Evolutionary conservation across 2,329 filamentous ascomycete genomes (phyloP).

Genomic region (Leptographium wingfieldii): DNA sequence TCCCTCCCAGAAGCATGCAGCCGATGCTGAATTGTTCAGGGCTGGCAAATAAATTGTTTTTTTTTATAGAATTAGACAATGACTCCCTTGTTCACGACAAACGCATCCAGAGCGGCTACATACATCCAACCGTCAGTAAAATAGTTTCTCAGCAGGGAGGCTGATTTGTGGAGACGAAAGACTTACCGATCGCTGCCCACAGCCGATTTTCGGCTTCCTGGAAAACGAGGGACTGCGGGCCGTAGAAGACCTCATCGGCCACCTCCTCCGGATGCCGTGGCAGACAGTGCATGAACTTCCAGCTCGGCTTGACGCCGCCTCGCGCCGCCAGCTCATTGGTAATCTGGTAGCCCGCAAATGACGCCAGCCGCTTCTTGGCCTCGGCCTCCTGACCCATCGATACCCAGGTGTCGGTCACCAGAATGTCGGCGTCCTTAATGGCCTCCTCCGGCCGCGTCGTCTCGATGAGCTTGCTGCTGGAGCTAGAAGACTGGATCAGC

Average conservation of each 20-base stretch:
- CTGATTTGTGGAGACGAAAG: background rate
- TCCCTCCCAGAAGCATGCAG: too few species aligned
- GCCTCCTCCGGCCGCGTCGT: constrained; percentile 74
- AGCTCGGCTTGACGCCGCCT: constrained; percentile 74
- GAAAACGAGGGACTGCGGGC: constrained; percentile 75
- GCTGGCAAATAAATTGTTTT: background rate
- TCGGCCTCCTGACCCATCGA: constrained; percentile 97
- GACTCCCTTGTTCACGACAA: constrained; percentile 87
- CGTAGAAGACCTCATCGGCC: constrained; percentile 87
- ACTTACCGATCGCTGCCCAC: constrained; percentile 72
- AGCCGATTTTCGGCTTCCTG: constrained; percentile 88
- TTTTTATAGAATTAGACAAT: constrained; percentile 30
- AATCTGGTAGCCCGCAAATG: constrained; percentile 84
- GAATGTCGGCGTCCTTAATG: constrained; percentile 71
- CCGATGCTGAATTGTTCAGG: too few species aligned
- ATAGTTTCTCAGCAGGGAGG: background rate
- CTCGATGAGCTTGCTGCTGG: constrained; percentile 54
- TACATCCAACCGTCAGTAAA: constrained; percentile 15
- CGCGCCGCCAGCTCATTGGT: constrained; percentile 72
- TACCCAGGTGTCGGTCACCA: constrained; percentile 96
- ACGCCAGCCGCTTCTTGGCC: constrained; percentile 59
- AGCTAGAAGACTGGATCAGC: constrained; percentile 50
- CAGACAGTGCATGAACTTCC: constrained; percentile 98
- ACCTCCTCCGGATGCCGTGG: constrained; percentile 90
- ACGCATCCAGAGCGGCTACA: constrained; percentile 64